Evolutionary conservation across 2,329 filamentous ascomycete genomes (phyloP).

Genomic region (Talaromyces amestolkiae): DNA sequence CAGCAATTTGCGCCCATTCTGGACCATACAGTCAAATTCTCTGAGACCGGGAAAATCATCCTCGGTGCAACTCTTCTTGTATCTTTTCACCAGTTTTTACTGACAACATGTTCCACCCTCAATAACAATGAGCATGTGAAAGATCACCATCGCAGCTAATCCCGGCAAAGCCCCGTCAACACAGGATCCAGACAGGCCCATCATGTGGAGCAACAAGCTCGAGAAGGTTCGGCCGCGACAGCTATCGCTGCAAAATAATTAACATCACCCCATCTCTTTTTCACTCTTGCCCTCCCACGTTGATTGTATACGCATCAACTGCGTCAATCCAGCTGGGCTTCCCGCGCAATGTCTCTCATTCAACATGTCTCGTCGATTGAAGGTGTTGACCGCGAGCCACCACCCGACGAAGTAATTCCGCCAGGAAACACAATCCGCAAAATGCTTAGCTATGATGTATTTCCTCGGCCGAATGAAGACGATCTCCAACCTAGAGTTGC

Average conservation of each 20-base stretch:
- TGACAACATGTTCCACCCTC: not conserved
- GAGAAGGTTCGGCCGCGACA: slow-evolving; percentile 8
- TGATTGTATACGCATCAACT: not conserved
- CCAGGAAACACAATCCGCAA: slow-evolving; percentile 35
- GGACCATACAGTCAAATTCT: not conserved
- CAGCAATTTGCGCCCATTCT: not conserved
- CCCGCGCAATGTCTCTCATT: slow-evolving; percentile 48
- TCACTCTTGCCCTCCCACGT: not conserved
- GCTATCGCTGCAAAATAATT: not conserved
- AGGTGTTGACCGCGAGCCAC: slow-evolving; percentile 46
- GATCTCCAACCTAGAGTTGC: slow-evolving; percentile 47
- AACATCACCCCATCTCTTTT: not conserved
- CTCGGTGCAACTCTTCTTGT: not conserved
- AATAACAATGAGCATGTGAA: not conserved
- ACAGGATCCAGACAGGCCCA: not conserved
- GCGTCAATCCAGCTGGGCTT: not conserved
- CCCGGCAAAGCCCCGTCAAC: not conserved
- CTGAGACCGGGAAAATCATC: not conserved
- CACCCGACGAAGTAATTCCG: slow-evolving; percentile 23
- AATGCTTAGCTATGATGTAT: slow-evolving; percentile 50
- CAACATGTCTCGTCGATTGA: slow-evolving; percentile 53
- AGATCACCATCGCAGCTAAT: not conserved
- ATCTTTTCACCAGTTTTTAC: not conserved
- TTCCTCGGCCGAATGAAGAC: slow-evolving; percentile 40
- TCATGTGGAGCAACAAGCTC: slow-evolving; percentile 10